Evolutionary conservation across 2,329 filamentous ascomycete species (phyloP).

Genomic region (Chaetomium strumarium): DNA sequence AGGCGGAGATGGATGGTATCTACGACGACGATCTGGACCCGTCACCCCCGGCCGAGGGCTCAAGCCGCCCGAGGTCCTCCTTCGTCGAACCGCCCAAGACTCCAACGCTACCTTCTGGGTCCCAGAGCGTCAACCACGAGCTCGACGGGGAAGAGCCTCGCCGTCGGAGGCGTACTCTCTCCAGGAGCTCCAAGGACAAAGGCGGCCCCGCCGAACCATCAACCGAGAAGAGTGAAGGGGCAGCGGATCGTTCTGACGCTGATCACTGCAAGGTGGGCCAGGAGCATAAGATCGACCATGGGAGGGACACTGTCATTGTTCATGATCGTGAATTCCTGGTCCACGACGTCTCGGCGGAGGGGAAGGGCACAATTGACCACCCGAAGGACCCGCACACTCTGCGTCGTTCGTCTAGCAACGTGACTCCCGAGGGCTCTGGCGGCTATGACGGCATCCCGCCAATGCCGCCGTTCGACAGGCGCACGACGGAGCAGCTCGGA

Average conservation of each 20-base stretch:
- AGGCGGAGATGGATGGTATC: slow-evolving; percentile 56
- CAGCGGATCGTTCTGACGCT: slow-evolving; percentile 70
- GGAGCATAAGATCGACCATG: slow-evolving; percentile 53
- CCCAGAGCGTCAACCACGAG: slow-evolving; percentile 67
- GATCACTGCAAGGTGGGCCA: slow-evolving; percentile 70
- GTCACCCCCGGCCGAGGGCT: slow-evolving; percentile 18
- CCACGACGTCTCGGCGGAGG: slow-evolving; percentile 56
- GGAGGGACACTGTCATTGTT: slow-evolving; percentile 65
- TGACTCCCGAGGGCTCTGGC: slow-evolving; percentile 31
- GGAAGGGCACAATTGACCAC: slow-evolving; percentile 51
- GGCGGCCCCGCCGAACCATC: slow-evolving; percentile 45
- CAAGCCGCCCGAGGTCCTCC: slow-evolving; percentile 13
- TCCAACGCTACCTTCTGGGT: slow-evolving; percentile 1
- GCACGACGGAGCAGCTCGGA: slow-evolving; percentile 61
- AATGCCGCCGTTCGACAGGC: slow-evolving; percentile 48
- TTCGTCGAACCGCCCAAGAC: slow-evolving; percentile 8
- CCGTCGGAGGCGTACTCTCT: slow-evolving; percentile 34
- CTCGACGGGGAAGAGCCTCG: slow-evolving; percentile 53
- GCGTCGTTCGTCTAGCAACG: slow-evolving; percentile 26
- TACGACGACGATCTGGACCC: slow-evolving; percentile 44
- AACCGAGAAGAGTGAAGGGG: slow-evolving; percentile 60
- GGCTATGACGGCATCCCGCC: slow-evolving; percentile 53
- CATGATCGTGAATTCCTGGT: slow-evolving; percentile 67
- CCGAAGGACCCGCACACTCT: slow-evolving; percentile 37
- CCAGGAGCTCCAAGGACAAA: slow-evolving; percentile 19